These are phyloP conservation scores for Acacia concinna DNA, from an alignment of 331 rosid species.

Conservation along the genomic window DNA sequence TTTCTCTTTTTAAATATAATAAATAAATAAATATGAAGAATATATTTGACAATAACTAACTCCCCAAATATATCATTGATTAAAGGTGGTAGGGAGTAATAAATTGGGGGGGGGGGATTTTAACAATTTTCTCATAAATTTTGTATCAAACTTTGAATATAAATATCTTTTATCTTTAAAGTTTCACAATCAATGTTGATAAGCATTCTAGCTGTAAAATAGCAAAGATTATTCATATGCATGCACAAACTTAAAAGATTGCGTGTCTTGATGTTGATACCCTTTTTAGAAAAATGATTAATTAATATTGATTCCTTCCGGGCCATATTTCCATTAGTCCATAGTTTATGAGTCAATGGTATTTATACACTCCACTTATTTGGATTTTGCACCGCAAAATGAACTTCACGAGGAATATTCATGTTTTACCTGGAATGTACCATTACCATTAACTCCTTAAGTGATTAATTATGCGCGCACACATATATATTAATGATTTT, in stretches of 20 bases:
- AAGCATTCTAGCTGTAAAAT: background rate
- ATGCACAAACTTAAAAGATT: background rate
- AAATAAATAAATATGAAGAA: too few species aligned
- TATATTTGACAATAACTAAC: too few species aligned
- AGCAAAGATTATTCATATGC: background rate
- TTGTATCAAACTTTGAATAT: background rate
- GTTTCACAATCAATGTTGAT: too few species aligned
- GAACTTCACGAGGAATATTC: background rate
- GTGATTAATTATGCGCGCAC: background rate
- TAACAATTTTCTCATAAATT: background rate
- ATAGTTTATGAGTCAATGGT: background rate
- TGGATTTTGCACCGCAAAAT: background rate
- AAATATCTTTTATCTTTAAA: too few species aligned
- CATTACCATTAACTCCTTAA: background rate
- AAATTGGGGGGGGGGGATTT: background rate
- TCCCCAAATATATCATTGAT: too few species aligned
- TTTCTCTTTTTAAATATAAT: too few species aligned
- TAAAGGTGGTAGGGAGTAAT: too few species aligned
- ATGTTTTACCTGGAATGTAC: background rate
- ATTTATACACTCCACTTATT: background rate
- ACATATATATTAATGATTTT: background rate
- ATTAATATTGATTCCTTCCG: background rate
- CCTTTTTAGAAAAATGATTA: background rate
- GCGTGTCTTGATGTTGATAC: background rate
- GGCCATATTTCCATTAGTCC: background rate